Conservation (phyloP, 768 basidiomycete species). For the Lyophyllum atratum region DNA sequence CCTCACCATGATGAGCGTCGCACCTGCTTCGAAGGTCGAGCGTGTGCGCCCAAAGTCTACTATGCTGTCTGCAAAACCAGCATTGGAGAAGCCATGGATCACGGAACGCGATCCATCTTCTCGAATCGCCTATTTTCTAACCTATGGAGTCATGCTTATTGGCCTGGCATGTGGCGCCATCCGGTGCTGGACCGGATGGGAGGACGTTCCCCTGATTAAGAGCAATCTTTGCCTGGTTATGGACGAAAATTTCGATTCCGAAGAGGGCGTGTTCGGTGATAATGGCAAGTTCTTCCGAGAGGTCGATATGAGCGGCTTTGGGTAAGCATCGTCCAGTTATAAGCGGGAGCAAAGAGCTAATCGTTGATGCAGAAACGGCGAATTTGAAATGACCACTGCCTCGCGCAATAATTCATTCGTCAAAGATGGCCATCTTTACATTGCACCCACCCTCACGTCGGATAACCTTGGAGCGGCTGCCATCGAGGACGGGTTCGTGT, state of each 20-base stretch:
- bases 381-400: constrained; percentile 86
- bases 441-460: constrained; percentile 85
- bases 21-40: constrained; percentile 44
- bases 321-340: constrained; percentile 44
- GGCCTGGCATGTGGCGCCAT: constrained; percentile 56
- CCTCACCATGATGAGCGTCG: constrained; percentile 52
- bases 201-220: constrained; percentile 44
- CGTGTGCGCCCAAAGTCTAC: constrained; percentile 52
- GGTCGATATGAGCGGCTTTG: constrained; percentile 85
- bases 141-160: constrained; percentile 58
- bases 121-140: constrained; percentile 61
- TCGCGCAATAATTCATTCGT: constrained; percentile 78
- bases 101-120: constrained; percentile 53
- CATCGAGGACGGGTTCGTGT: constrained; percentile 70
- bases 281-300: constrained; percentile 74
- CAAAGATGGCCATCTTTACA: constrained; percentile 73
- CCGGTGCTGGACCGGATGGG: constrained; percentile 61
- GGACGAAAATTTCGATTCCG: constrained; percentile 73
- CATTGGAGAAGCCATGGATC: constrained; percentile 67
- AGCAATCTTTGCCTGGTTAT: constrained; percentile 66
- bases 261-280: constrained; percentile 57
- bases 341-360: constrained; percentile 9
- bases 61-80: constrained; percentile 37
- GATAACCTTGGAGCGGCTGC: constrained; percentile 63
- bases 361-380: constrained; percentile 55